Conservation (phyloP, 345 rosid species). For the Brassica nigra region DNA sequence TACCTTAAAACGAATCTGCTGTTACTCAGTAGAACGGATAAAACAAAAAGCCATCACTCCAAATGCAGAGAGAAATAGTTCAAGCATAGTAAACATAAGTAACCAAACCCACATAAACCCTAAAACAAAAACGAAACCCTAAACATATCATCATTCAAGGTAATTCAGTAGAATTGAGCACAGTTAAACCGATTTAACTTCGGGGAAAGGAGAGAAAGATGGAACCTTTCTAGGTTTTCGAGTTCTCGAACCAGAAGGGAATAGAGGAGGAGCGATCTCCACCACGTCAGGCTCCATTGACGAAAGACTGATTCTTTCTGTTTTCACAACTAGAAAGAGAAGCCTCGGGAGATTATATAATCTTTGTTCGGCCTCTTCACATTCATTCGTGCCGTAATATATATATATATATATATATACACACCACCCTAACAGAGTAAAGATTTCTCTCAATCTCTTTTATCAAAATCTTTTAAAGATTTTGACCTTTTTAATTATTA, state of each 20-base stretch:
- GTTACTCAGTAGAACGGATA: too few relatives aligned
- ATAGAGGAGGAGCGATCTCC: slow-evolving; percentile 58
- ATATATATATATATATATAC: background rate
- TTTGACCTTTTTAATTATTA: background rate
- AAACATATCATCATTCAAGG: slow-evolving; percentile 25
- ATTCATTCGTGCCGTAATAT: background rate
- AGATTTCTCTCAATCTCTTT: background rate
- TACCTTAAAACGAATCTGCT: too few relatives aligned
- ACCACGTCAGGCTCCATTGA: slow-evolving; percentile 72
- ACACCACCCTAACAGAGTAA: background rate
- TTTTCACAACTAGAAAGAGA: background rate
- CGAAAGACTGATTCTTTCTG: slow-evolving; percentile 17
- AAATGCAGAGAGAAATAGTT: too few relatives aligned
- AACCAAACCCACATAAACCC: background rate
- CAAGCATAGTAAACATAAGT: background rate
- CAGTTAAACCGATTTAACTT: background rate
- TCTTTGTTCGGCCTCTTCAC: background rate
- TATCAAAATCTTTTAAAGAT: background rate
- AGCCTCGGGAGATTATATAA: too few relatives aligned
- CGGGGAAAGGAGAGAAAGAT: background rate
- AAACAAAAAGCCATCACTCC: too few relatives aligned
- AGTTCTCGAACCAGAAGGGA: slow-evolving; percentile 40
- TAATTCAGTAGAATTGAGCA: slow-evolving; percentile 4
- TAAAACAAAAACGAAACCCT: slow-evolving; percentile 19
- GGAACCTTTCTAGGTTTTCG: slow-evolving; percentile 59